Percentiles rank a stretch among this genome's conserved stretches.
These are phyloP conservation scores for Actinidia arguta DNA, from an alignment of 179 eudicot genomes.

Conservation along the genomic window DNA sequence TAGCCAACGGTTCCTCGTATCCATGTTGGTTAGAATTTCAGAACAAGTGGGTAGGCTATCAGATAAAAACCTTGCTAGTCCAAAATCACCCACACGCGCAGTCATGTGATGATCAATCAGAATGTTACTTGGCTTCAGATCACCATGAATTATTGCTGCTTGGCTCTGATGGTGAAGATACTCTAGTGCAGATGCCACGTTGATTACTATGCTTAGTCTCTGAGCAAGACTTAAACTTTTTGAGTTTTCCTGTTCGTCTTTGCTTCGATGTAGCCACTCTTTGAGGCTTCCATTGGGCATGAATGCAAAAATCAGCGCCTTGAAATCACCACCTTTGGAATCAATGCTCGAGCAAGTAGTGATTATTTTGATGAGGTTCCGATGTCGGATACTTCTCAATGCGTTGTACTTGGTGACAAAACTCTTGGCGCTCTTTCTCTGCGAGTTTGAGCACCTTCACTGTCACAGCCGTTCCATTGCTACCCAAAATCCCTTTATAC, in stretches of 20 bases:
- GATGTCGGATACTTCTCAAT: not conserved
- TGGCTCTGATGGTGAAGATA: constrained; percentile 20
- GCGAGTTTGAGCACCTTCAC: not conserved
- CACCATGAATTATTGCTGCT: not conserved
- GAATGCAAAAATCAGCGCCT: not conserved
- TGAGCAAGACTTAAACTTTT: constrained; percentile 12
- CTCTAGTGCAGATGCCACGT: constrained; percentile 17
- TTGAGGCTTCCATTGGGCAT: constrained; percentile 6
- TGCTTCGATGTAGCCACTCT: constrained; percentile 1
- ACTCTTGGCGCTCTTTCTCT: not conserved
- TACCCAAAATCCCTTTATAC: not conserved
- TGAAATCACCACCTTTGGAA: constrained; percentile 16
- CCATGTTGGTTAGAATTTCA: not conserved
- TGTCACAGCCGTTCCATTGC: not conserved
- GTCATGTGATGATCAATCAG: constrained; percentile 14
- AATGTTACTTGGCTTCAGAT: constrained; percentile 13
- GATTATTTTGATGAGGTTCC: constrained; percentile 4
- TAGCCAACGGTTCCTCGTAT: constrained; percentile 1
- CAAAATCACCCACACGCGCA: constrained; percentile 17
- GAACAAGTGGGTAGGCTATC: not conserved
- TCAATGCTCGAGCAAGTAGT: constrained; percentile 18
- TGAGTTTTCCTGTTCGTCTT: not conserved
- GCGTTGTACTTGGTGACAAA: not conserved
- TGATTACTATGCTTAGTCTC: not conserved
- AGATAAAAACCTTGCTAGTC: not conserved